Evolutionary conservation across 2,329 filamentous ascomycete genomes (phyloP), one percentile per base, ranked within the genome.

Genomic region (Colletotrichum sp.): DNA sequence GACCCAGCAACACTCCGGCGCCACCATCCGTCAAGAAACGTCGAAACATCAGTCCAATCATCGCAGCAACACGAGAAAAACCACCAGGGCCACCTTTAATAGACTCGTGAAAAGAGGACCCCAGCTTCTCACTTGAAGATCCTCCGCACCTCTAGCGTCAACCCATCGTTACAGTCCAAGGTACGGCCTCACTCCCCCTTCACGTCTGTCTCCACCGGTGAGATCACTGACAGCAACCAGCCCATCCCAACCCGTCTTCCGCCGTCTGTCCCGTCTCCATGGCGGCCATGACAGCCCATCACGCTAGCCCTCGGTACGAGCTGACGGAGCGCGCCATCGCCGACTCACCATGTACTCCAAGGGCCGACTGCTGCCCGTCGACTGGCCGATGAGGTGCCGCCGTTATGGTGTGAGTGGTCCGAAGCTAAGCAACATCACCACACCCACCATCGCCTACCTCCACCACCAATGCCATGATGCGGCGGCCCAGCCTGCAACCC

Each of bases 31-130:
- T 36, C 69, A 16, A 60, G 21, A 60, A 68, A 60, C 62, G 12
- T 66, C 52, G 34, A 75, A 66, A 70, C 67, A 65, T 34, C 59
- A 57, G 34, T 36, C 71, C 67, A 71, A 75, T 71, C 49, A 66
- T 64, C 15, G 21, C 30, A 49, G 21, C 24, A 26, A 39, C 32
- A 64, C 59, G 24, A 13, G 26, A 15, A n/a, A 18, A 28, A 21
- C n/a, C 24, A 21, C 18, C 24, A 62, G 24, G 68, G 44, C 68
- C 57, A 44, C 34, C 10, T 8, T 63, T n/a, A 34, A n/a, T 32
- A 39, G 39, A 57, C 15, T 57, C n/a, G 26, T 1, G 6, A 44
- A 69, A 34, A 49, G 44, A 49, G 34, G 21, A 8, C 63, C 59
- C 16, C 26, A 44, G 13, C 64, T 76, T 28, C 64, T 68, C 57